Conservation (phyloP, 106 monocot genomes). For the Agapanthus africanus region DNA sequence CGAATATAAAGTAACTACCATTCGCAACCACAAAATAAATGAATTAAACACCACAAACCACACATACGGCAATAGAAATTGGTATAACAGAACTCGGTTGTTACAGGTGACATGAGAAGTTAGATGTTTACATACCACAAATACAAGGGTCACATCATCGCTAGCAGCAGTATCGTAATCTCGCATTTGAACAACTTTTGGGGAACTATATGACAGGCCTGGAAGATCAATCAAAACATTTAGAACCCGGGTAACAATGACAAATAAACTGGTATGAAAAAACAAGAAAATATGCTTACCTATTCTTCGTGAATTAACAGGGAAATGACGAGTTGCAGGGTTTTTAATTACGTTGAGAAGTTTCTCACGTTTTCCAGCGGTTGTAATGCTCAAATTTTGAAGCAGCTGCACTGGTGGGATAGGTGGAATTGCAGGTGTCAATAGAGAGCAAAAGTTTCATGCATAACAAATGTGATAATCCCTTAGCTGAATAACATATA, state of each 20-base stretch:
- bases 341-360: slow-evolving; percentile 94
- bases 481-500: too few relatives aligned
- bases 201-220: slow-evolving; percentile 87
- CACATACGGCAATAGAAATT: too few relatives aligned
- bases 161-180: slow-evolving; percentile 64
- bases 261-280: slow-evolving; percentile 9
- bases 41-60: too few relatives aligned
- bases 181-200: slow-evolving; percentile 56
- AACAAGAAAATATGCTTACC: slow-evolving; percentile 31
- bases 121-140: slow-evolving; percentile 55
- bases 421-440: not conserved
- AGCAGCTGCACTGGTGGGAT: slow-evolving; percentile 65
- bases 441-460: slow-evolving; percentile 2
- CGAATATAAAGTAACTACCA: too few relatives aligned
- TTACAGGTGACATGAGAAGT: too few relatives aligned
- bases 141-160: slow-evolving; percentile 67
- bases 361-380: slow-evolving; percentile 82
- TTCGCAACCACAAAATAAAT: too few relatives aligned
- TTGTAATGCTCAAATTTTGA: slow-evolving; percentile 70
- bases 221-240: slow-evolving; percentile 10
- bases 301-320: slow-evolving; percentile 72
- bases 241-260: not conserved
- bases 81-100: too few relatives aligned
- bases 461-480: not conserved
- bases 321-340: slow-evolving; percentile 74